Evolutionary conservation across 257 asterid species (phyloP), one percentile per base, ranked within the genome.

Genomic region (Marsdenia floribunda): DNA sequence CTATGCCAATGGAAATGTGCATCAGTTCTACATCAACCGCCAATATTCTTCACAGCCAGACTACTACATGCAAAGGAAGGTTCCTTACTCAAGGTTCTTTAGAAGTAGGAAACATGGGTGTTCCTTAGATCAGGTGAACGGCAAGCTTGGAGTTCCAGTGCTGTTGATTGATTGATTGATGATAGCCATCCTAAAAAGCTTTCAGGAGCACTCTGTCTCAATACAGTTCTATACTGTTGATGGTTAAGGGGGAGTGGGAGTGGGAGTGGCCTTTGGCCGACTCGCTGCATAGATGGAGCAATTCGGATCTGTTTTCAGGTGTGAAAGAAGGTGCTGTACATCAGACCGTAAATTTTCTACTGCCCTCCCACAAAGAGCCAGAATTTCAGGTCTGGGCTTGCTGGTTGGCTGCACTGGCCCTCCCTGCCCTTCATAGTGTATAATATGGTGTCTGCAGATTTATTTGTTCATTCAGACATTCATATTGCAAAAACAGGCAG

Each of bases 371-470:
- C 87, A 86, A 18, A 92, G 89, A 66, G 86, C 87, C 76, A 92
- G 78, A 47, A 90, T 86, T 83, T 92, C 98, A 57, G 93, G 80
- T 81, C 97, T 76, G 2, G 96, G 96, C 81, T 90, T 92, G 91
- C 97, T 90, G 90, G 75, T 89, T 29, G 88, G 81, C 82, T 93
- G 97, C 66, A 93, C 98, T 6, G 98, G 86, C 24, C 97, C 97
- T 70, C 96, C 97, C 73, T 93, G 96, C 73, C 97, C 97, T 78
- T 92, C 97, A 4, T 92, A 94, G 84, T 94, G 98, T 59, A 86
- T 89, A 61, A 94, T 84, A 75, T 92, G 97, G 85, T 95, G 93
- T 76, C 97, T 93, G 86, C 75, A 26, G 29, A 46, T 6, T 22
- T 22, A 46, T 6, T 22, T 22, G 9, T 6, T 26, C 24, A 5